phyloP scores from a whole-genome alignment of 768 basidiomycete genomes.

The Leccinum broughii region DNA sequence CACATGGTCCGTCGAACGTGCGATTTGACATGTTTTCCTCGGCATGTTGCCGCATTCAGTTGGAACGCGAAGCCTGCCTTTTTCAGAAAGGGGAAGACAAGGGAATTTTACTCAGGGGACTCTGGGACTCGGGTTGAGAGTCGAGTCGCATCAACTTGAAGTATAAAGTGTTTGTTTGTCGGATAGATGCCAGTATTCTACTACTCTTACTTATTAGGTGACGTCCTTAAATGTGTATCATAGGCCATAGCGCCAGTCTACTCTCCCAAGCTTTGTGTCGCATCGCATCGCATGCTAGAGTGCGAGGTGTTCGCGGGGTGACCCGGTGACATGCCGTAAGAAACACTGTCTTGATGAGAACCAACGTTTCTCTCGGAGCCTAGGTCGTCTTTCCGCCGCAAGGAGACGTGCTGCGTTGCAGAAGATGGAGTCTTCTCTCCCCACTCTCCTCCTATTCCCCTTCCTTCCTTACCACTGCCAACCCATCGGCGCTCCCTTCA shows the following conservation, averaged over 20 bases:
- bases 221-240: no score
- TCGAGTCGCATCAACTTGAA: background rate
- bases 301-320: no score
- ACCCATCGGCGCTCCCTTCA: conserved; percentile 33
- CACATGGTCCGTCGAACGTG: background rate
- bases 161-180: background rate
- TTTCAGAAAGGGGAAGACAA: background rate
- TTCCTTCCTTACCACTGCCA: no score
- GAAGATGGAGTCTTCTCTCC: no score
- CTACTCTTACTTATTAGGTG: background rate
- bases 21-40: background rate
- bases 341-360: no score
- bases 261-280: no score
- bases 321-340: no score
- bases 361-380: no score
- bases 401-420: no score
- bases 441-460: background rate
- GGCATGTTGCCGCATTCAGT: background rate
- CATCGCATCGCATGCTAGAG: no score
- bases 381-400: no score
- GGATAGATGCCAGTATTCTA: background rate
- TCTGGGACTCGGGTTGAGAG: background rate
- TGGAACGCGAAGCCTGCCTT: background rate
- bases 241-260: no score
- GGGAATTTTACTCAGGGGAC: background rate